phyloP scores from a whole-genome alignment of 2,329 filamentous ascomycete genomes.

The Penicillium sp. region DNA sequence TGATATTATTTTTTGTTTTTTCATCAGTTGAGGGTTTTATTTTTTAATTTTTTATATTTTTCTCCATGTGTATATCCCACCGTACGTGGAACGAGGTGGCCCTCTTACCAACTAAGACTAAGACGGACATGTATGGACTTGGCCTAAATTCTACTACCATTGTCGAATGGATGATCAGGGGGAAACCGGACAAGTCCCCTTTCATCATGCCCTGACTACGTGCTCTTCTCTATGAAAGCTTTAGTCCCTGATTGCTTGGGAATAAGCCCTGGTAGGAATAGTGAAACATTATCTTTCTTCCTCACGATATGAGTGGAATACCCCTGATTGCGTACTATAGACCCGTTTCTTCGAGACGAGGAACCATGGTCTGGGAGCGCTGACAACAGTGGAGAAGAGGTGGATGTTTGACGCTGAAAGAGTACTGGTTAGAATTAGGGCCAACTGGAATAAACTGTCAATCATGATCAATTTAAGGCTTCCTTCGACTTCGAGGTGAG shows the following conservation, averaged over 20 bases:
- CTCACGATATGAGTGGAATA: constrained; percentile 14
- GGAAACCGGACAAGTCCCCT: constrained; percentile 18
- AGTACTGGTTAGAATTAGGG: constrained; percentile 16
- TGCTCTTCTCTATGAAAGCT: neutral
- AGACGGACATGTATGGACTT: constrained; percentile 25
- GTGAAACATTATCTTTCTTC: neutral
- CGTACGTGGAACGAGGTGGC: constrained; percentile 27
- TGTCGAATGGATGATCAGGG: constrained; percentile 22
- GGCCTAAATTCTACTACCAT: constrained; percentile 24
- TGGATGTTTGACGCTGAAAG: constrained; percentile 16
- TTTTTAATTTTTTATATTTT: constrained; percentile 8
- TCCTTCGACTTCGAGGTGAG: constrained; percentile 9
- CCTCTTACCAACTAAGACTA: constrained; percentile 25
- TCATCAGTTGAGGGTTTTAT: neutral
- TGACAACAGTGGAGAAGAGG: constrained; percentile 24
- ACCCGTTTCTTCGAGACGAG: constrained; percentile 24
- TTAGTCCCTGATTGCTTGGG: neutral
- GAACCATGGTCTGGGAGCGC: constrained; percentile 29
- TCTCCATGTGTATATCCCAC: constrained; percentile 14
- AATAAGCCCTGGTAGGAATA: no score
- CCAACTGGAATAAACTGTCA: constrained; percentile 20
- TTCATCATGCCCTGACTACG: constrained; percentile 1
- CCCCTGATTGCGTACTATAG: constrained; percentile 29
- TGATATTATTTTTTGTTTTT: constrained; percentile 14
- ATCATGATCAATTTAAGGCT: constrained; percentile 28